These are phyloP conservation scores for Penicillium sp. DNA, from an alignment of 2,329 filamentous ascomycete genomes.

Conservation along the genomic window DNA sequence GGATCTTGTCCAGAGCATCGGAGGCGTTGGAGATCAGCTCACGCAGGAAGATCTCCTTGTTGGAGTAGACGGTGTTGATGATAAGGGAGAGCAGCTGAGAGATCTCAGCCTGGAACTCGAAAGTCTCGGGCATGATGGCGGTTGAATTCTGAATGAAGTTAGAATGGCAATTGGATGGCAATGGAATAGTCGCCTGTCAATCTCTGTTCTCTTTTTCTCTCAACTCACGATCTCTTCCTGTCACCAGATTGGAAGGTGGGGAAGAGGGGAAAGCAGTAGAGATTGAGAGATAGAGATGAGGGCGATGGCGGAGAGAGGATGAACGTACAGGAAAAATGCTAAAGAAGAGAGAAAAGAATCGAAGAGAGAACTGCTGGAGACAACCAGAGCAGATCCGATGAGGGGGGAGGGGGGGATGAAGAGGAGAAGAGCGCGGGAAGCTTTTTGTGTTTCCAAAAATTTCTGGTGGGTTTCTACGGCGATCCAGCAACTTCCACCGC, in stretches of 20 bases:
- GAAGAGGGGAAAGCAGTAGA: constrained; percentile 18
- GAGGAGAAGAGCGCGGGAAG: constrained; percentile 26
- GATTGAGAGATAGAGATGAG: constrained; percentile 7
- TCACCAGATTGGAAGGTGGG: constrained; percentile 3
- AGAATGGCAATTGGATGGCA: constrained; percentile 7
- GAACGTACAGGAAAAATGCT: constrained; percentile 17
- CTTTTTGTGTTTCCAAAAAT: constrained; percentile 39
- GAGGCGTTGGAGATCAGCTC: constrained; percentile 98
- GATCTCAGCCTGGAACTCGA: constrained; percentile 99
- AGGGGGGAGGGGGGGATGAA: constrained; percentile 16
- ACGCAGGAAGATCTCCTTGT: constrained; percentile 99
- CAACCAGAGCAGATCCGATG: constrained; percentile 25
- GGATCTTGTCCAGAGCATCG: constrained; percentile 99
- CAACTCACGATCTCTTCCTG: neutral
- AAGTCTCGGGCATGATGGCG: constrained; percentile 85
- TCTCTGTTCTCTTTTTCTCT: neutral
- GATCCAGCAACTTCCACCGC: constrained; percentile 46
- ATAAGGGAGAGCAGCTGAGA: constrained; percentile 99
- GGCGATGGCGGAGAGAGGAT: neutral
- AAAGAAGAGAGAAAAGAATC: constrained; percentile 19
- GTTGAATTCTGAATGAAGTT: constrained; percentile 19
- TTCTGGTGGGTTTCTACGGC: constrained; percentile 41
- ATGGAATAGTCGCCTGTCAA: neutral
- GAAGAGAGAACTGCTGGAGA: constrained; percentile 27
- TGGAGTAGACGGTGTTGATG: constrained; percentile 99